Conservation (phyloP, 108 stramenopile genomes). For the Nannochloropsis oceanica region DNA sequence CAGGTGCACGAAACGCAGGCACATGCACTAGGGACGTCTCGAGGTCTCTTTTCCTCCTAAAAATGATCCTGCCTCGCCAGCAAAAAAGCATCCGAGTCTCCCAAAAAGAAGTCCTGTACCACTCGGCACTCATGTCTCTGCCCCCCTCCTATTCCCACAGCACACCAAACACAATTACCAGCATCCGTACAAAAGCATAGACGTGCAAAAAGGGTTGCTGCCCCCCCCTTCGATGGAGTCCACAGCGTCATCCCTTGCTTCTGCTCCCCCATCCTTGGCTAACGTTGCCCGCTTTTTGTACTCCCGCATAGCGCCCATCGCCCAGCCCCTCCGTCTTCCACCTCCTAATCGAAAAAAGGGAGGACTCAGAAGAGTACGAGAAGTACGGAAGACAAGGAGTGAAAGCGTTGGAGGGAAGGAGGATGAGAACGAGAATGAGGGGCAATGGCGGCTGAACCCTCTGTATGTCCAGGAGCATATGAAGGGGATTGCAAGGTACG, state of each 20-base stretch:
- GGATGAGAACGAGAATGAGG: background rate
- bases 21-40: too few relatives aligned
- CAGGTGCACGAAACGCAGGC: too few relatives aligned
- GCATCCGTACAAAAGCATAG: too few relatives aligned
- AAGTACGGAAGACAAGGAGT: background rate
- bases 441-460: background rate
- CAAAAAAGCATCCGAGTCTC: too few relatives aligned
- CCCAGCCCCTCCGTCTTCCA: background rate
- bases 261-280: background rate
- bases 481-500: background rate
- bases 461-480: background rate
- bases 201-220: too few relatives aligned
- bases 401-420: background rate
- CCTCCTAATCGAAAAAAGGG: background rate
- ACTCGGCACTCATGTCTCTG: too few relatives aligned
- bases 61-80: too few relatives aligned
- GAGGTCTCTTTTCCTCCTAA: too few relatives aligned
- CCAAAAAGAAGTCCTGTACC: too few relatives aligned
- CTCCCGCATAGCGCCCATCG: background rate
- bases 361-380: background rate
- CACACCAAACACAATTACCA: too few relatives aligned
- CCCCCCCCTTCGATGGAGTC: too few relatives aligned
- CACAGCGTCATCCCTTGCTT: background rate
- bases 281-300: background rate
- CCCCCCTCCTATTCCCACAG: too few relatives aligned